Conservation (phyloP, 2,329 filamentous ascomycete species). For the Tolypocladium endophyticum region DNA sequence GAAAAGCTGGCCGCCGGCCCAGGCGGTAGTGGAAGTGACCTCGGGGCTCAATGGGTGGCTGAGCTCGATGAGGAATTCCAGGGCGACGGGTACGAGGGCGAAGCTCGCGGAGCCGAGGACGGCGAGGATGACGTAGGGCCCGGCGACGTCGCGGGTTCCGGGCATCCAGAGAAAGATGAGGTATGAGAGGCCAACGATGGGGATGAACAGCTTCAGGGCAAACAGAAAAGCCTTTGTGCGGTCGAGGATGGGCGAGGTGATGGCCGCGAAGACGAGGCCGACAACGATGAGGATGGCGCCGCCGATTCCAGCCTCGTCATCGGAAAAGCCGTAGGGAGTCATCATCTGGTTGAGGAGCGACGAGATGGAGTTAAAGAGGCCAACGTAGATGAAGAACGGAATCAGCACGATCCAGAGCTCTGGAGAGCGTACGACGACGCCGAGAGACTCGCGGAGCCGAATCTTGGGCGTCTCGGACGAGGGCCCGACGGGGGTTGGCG, state of each 20-base stretch:
- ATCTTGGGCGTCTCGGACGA: conserved; percentile 52
- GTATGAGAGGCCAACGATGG: conserved; percentile 63
- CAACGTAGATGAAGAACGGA: conserved; percentile 78
- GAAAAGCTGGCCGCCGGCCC: conserved; percentile 76
- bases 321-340: conserved; percentile 70
- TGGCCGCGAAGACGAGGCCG: conserved; percentile 66
- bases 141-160: conserved; percentile 45
- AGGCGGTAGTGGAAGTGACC: conserved; percentile 72
- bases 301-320: conserved; percentile 79
- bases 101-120: conserved; percentile 74
- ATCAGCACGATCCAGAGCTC: conserved; percentile 74
- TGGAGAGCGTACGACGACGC: conserved; percentile 42
- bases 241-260: conserved; percentile 75
- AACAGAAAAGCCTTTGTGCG: conserved; percentile 69
- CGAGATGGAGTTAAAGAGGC: conserved; percentile 87
- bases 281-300: conserved; percentile 85
- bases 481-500: conserved; percentile 67
- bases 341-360: conserved; percentile 86
- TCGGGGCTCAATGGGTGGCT: conserved; percentile 82
- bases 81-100: conserved; percentile 66
- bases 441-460: conserved; percentile 37
- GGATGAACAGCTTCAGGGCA: conserved; percentile 63
- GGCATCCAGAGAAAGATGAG: conserved; percentile 73
- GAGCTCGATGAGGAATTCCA: conserved; percentile 82
- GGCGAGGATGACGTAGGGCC: conserved; percentile 65